phyloP scores from a whole-genome alignment of 768 basidiomycete genomes.

The Lentinula detonsa region DNA sequence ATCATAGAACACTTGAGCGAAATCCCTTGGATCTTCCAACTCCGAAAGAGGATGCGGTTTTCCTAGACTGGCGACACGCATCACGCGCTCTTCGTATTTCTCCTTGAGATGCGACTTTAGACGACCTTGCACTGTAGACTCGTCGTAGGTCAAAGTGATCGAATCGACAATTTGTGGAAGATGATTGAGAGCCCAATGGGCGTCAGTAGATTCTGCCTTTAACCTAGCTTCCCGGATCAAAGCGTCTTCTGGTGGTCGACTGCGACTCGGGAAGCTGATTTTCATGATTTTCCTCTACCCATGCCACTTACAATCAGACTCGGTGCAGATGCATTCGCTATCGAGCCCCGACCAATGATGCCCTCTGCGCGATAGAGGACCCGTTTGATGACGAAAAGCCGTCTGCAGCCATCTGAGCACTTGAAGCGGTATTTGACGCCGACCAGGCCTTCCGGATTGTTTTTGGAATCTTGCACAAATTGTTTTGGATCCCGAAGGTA shows the following conservation, averaged over 20 bases:
- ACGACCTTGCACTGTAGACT: background rate
- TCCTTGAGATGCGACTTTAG: background rate
- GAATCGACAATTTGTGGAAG: background rate
- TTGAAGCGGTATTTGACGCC: background rate
- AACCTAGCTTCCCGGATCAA: background rate
- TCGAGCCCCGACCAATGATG: background rate
- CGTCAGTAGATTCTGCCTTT: background rate
- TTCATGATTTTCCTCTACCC: background rate
- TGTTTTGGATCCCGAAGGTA: background rate
- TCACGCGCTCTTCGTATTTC: background rate
- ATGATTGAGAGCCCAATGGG: background rate
- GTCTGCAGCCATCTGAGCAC: background rate
- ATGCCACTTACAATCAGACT: background rate
- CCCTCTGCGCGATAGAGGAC: background rate
- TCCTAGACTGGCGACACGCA: background rate
- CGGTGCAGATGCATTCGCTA: background rate
- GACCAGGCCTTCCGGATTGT: background rate
- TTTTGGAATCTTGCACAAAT: background rate
- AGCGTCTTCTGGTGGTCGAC: background rate
- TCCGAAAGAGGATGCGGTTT: background rate
- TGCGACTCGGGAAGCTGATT: background rate
- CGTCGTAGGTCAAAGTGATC: background rate
- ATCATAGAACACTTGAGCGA: background rate
- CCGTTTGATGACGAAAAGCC: background rate
- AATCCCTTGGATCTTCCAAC: background rate